Evolutionary conservation across 1,139 yeast species (phyloP).

Genomic region (Taiozyma sp.): DNA sequence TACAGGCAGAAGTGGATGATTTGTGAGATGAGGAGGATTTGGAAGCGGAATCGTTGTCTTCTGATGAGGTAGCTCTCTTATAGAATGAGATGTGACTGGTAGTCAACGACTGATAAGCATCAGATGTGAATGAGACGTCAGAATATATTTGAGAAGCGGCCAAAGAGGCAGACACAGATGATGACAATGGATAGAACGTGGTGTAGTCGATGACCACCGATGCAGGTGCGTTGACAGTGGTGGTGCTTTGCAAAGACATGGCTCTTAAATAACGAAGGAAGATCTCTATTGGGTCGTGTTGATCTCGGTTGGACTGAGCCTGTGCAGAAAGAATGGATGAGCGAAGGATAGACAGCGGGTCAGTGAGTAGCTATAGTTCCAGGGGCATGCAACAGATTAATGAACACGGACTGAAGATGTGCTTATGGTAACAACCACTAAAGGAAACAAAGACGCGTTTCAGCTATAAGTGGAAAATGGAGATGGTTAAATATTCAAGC

Average conservation of each 20-base stretch:
- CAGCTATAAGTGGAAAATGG: not conserved
- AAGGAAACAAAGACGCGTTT: not conserved
- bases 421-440: no score
- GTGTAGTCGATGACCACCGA: not conserved
- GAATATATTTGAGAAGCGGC: not conserved
- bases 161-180: not conserved
- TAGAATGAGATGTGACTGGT: conserved; percentile 5
- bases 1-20: conserved; percentile 12
- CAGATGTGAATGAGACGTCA: not conserved
- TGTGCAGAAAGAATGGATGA: not conserved
- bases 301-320: not conserved
- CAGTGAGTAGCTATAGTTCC: not conserved
- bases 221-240: not conserved
- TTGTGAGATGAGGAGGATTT: conserved; percentile 5
- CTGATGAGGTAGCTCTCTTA: conserved; percentile 11
- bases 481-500: no score
- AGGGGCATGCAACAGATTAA: not conserved
- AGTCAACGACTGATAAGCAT: not conserved
- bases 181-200: not conserved
- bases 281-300: not conserved
- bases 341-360: not conserved
- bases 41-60: conserved; percentile 2
- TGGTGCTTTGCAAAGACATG: not conserved
- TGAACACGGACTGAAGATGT: not conserved
- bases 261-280: not conserved